Percentiles rank a stretch among this genome's conserved stretches.
Conservation (phyloP, 202 grass and related monocot genomes). For the Carex sylvatica region DNA sequence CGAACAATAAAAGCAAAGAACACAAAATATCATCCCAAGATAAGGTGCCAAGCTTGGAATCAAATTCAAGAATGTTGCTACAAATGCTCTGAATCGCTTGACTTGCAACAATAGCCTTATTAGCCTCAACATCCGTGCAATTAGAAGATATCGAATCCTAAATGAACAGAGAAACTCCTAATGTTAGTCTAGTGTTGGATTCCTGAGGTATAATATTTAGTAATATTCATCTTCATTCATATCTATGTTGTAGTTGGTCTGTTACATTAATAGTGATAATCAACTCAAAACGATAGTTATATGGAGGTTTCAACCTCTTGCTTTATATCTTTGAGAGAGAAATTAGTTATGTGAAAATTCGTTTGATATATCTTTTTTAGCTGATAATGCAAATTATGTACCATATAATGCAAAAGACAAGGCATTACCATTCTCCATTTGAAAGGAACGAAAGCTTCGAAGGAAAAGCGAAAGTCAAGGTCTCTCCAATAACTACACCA, state of each 20-base stretch:
- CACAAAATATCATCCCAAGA: conserved; percentile 88
- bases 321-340: conserved; percentile 11
- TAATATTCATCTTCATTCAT: neutral
- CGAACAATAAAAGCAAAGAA: conserved; percentile 89
- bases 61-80: conserved; percentile 82
- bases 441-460: conserved; percentile 86
- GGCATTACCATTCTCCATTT: conserved; percentile 94
- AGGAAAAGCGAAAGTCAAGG: conserved; percentile 80
- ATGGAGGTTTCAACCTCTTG: neutral
- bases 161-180: conserved; percentile 28
- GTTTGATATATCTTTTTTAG: neutral
- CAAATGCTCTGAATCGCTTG: conserved; percentile 75
- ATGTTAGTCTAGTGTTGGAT: neutral
- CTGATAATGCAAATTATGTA: conserved; percentile 19
- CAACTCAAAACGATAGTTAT: neutral
- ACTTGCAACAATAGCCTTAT: conserved; percentile 92
- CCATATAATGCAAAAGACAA: conserved; percentile 16
- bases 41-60: conserved; percentile 97
- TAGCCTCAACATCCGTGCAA: conserved; percentile 90
- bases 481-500: conserved; percentile 90
- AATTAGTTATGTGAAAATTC: conserved; percentile 5
- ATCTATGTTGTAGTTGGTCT: neutral
- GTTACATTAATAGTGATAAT: neutral
- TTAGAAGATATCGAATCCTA: conserved; percentile 99
- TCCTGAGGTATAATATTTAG: neutral